These are phyloP conservation scores for Tephrocybe rancida DNA, from an alignment of 768 basidiomycete species.

Conservation along the genomic window DNA sequence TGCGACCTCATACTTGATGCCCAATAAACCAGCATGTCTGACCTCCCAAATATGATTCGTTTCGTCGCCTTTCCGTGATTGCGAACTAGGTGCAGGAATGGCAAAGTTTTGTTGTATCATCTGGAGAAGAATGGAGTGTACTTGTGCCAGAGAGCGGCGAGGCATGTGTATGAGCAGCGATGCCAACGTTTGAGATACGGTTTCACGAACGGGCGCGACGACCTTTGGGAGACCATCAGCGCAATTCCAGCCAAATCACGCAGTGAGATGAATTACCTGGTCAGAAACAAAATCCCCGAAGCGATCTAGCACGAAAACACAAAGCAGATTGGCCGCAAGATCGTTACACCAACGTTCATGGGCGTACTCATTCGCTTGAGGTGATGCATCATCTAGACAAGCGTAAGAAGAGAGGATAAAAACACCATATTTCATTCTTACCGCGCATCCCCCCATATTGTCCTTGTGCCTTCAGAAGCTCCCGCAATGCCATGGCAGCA, in stretches of 20 bases:
- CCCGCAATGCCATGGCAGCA: conserved; percentile 87
- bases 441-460: conserved; percentile 82
- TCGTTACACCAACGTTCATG: conserved; percentile 93
- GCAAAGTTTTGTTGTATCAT: conserved; percentile 93
- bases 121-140: conserved; percentile 81
- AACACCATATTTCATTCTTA: conserved; percentile 27
- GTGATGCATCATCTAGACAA: conserved; percentile 48
- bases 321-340: conserved; percentile 82
- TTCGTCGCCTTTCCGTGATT: conserved; percentile 35
- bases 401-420: conserved; percentile 3
- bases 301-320: conserved; percentile 92
- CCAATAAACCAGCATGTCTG: conserved; percentile 94
- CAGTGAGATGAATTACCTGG: conserved; percentile 48
- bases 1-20: conserved; percentile 97
- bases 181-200: conserved; percentile 91
- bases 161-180: conserved; percentile 90
- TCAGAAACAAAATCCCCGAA: conserved; percentile 98
- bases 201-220: conserved; percentile 95
- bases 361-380: conserved; percentile 59
- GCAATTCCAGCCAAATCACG: neutral
- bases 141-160: conserved; percentile 71
- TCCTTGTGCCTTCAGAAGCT: conserved; percentile 84
- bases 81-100: conserved; percentile 36
- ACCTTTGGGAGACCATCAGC: conserved; percentile 43
- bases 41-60: conserved; percentile 90